A percentile compares a stretch with the other conserved stretches of the same genome.
Conservation (phyloP, 2,329 filamentous ascomycete species). For the Diaporthe sp. region DNA sequence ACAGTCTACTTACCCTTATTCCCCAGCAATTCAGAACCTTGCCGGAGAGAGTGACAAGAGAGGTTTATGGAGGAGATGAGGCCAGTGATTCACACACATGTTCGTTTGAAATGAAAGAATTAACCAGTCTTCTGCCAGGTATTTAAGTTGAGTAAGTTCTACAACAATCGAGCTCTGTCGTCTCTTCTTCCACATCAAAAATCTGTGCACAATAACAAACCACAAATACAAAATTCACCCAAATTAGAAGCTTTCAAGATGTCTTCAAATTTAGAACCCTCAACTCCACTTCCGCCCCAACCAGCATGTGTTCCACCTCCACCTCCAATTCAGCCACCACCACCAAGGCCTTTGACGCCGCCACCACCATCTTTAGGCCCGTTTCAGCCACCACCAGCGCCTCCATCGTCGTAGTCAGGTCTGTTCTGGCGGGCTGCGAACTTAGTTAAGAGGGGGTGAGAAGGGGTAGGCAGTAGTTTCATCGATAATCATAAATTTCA, state of each 20-base stretch:
- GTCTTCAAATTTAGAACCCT: background rate
- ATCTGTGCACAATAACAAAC: background rate
- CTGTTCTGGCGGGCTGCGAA: background rate
- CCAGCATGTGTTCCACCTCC: background rate
- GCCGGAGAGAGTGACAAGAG: too few relatives aligned
- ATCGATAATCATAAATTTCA: background rate
- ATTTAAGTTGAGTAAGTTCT: background rate
- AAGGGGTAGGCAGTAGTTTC: background rate
- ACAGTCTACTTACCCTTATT: too few relatives aligned
- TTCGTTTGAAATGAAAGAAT: background rate
- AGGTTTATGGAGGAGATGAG: background rate
- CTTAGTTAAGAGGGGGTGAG: background rate
- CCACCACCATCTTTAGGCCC: background rate
- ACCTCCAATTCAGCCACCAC: background rate
- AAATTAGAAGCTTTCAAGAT: background rate
- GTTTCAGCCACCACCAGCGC: background rate
- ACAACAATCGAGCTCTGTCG: background rate
- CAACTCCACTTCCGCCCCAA: background rate
- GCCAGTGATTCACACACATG: background rate
- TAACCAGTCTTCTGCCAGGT: background rate
- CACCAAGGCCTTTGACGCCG: background rate
- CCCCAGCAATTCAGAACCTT: too few relatives aligned
- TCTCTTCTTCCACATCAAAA: background rate
- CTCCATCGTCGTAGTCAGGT: background rate
- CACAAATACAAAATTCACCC: background rate